phyloP scores from a whole-genome alignment of 129 eudicot genomes.

The Artemisia argyi region DNA sequence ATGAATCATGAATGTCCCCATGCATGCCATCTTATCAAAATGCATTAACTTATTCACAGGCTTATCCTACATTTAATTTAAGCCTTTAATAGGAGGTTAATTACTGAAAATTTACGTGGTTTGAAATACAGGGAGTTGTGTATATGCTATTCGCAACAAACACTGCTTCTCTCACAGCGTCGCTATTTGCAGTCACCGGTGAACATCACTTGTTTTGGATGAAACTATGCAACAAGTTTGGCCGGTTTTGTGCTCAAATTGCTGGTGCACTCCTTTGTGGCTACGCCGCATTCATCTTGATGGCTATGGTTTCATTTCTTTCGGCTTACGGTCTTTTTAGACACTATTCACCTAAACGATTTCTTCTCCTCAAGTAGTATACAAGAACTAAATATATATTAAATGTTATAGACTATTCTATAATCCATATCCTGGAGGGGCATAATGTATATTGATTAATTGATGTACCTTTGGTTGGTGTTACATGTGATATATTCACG shows the following conservation, averaged over 20 bases:
- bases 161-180: conserved; percentile 39
- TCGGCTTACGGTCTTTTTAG: conserved; percentile 63
- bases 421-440: background rate
- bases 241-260: conserved; percentile 66
- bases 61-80: too few relatives aligned
- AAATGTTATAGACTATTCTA: background rate
- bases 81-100: background rate
- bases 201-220: conserved; percentile 52
- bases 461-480: conserved; percentile 25
- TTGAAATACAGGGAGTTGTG: conserved; percentile 38
- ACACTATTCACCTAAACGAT: conserved; percentile 61
- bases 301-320: conserved; percentile 44
- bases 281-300: conserved; percentile 35
- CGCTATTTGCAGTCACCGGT: conserved; percentile 47
- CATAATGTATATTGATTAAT: conserved; percentile 10
- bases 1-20: too few relatives aligned
- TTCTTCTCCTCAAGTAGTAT: conserved; percentile 41
- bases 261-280: conserved; percentile 56
- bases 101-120: background rate
- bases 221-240: conserved; percentile 55
- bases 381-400: background rate
- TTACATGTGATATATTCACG: conserved; percentile 24
- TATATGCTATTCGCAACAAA: conserved; percentile 50
- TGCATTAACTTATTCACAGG: too few relatives aligned
- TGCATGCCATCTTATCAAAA: too few relatives aligned